Evolutionary conservation across 176 grass and related monocot species (phyloP), one percentile per base, ranked within the genome.

Genomic region (Hsuehochloa calcarea): DNA sequence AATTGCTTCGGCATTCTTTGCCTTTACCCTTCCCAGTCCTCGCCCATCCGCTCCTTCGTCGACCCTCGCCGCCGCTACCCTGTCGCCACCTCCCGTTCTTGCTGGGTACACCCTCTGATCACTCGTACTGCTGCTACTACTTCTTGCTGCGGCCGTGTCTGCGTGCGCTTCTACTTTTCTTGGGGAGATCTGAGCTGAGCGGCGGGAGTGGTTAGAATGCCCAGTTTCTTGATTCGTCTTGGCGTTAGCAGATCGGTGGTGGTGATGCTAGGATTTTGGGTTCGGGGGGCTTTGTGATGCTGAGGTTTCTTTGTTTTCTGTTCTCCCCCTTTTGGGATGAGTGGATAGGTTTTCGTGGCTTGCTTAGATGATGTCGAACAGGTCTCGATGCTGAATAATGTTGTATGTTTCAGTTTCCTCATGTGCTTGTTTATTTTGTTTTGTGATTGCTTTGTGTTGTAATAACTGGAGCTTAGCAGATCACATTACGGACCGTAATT

Each of bases 1-100:
- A 72, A 79, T 79, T 71, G 84, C 84, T 37, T 86, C 67, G 54
- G 74, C 65, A 72, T 49, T 86, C 84, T 38, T 38, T 47, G 66
- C 66, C 84, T 86, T 86, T 50, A 63, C 84, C 66, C 40, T 70
- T 45, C 41, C 20, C 65, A 17, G 38, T 78, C 64, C 74, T 78
- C 54, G 26, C 55, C 55, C 84, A 50, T 86, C 84, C 41, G 43
- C 65, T 86, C 54, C 75, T 86, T 58, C 66, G 75, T 71, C 66
- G 40, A 86, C 66, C 22, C 38, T 61, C 75, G 8, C 13, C 27
- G 72, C 50, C n/a, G 65, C 56, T 41, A 37, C 47, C 44, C 72
- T 29, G 31, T 65, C 46, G 26, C 65, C 23, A 35, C 26, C 52
- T 45, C 13, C 19, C 26, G 40, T 23, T 78, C 54, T 58, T 61